Conservation (phyloP, 306 rosid genomes). For the Ammopiptanthus mongolicus region DNA sequence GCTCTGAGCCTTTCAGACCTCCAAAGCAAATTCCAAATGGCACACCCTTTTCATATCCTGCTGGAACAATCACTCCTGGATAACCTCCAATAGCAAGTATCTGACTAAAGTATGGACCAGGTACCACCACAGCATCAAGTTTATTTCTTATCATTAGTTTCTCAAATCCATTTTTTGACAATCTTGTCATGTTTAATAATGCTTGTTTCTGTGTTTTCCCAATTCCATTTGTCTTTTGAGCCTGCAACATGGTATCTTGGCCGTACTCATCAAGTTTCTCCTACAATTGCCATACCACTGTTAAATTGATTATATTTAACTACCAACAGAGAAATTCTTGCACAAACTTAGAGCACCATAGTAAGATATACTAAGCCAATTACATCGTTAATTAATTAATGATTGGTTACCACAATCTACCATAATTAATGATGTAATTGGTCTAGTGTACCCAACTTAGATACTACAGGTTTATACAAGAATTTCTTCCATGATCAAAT, state of each 20-base stretch:
- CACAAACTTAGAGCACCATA: too few relatives aligned
- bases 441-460: too few relatives aligned
- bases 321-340: too few relatives aligned
- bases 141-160: constrained; percentile 28
- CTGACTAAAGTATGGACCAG: not conserved
- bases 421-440: too few relatives aligned
- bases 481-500: not conserved
- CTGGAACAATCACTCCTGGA: constrained; percentile 69
- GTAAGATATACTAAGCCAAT: not conserved
- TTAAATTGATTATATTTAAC: not conserved
- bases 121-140: constrained; percentile 51
- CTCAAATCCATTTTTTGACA: constrained; percentile 27
- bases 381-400: not conserved
- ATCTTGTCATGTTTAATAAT: constrained; percentile 13
- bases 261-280: constrained; percentile 33
- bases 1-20: constrained; percentile 64
- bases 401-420: too few relatives aligned
- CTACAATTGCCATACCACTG: constrained; percentile 18
- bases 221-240: constrained; percentile 31
- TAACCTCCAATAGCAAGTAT: constrained; percentile 61
- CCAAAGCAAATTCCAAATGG: constrained; percentile 68
- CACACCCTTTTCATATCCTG: constrained; percentile 38
- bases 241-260: constrained; percentile 26
- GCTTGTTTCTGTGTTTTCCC: constrained; percentile 13
- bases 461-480: too few relatives aligned